Conservation (phyloP, 2,329 filamentous ascomycete genomes). For the Albophoma yamanashiensis region DNA sequence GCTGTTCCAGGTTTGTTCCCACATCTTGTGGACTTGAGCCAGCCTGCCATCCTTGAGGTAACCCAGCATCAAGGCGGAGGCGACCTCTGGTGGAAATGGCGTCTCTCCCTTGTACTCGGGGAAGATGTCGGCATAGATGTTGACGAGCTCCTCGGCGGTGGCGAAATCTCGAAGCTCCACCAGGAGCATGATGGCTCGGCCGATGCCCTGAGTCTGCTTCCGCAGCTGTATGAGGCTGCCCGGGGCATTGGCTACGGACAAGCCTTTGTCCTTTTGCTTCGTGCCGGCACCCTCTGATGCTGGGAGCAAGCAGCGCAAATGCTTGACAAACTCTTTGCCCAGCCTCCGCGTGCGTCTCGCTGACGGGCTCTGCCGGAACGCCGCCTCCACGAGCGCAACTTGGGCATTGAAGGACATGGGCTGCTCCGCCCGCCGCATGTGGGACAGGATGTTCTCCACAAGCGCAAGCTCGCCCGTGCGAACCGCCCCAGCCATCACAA, state of each 20-base stretch:
- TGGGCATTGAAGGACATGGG: conserved; percentile 31
- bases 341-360: conserved; percentile 13
- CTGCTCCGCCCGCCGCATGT: conserved; percentile 32
- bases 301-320: conserved; percentile 13
- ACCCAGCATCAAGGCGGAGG: conserved; percentile 58
- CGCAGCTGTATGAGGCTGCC: conserved; percentile 12
- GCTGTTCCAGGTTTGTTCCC: conserved; percentile 49
- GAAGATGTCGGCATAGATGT: conserved; percentile 36
- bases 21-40: conserved; percentile 52
- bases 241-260: background rate
- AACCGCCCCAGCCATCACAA: conserved; percentile 42
- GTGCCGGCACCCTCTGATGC: background rate
- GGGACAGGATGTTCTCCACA: conserved; percentile 27
- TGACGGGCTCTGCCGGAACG: conserved; percentile 14
- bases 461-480: conserved; percentile 30
- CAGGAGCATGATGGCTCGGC: conserved; percentile 22
- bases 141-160: conserved; percentile 46
- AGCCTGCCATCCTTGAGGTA: conserved; percentile 48
- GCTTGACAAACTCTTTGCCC: conserved; percentile 16
- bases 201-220: conserved; percentile 17
- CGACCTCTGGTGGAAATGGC: conserved; percentile 40
- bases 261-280: background rate
- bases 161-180: conserved; percentile 31
- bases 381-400: conserved; percentile 30
- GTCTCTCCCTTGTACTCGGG: conserved; percentile 19